Conservation (phyloP, 129 eudicot species). For the sunflower (Helianthus annuus) region HanXRQr2.0-SUNRISE NC_035439.2:143709901-143710400, state of each 20-base stretch:
- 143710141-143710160: neutral
- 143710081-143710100: slow-evolving; percentile 95
- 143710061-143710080: slow-evolving; percentile 92
- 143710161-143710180: neutral
- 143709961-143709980: slow-evolving; percentile 97
- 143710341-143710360: too few species aligned
- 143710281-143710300: slow-evolving; percentile 8
- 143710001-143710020: slow-evolving; percentile 96
- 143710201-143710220: slow-evolving; percentile 58
- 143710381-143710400: too few species aligned
- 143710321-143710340: too few species aligned
- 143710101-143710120: slow-evolving; percentile 71
- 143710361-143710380: too few species aligned
- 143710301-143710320: slow-evolving; percentile 9
- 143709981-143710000: slow-evolving; percentile 99
- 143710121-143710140: neutral
- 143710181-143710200: neutral
- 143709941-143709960: slow-evolving; percentile 86
- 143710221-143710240: slow-evolving; percentile 94
- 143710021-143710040: slow-evolving; percentile 91
- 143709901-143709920: neutral
- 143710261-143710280: slow-evolving; percentile 98
- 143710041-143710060: slow-evolving; percentile 97
- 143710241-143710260: slow-evolving; percentile 98
- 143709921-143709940: slow-evolving; percentile 51